Evolutionary conservation across 2,329 filamentous ascomycete genomes (phyloP), one percentile per base, ranked within the genome.

Genomic region (Metarhizium anisopliae): DNA sequence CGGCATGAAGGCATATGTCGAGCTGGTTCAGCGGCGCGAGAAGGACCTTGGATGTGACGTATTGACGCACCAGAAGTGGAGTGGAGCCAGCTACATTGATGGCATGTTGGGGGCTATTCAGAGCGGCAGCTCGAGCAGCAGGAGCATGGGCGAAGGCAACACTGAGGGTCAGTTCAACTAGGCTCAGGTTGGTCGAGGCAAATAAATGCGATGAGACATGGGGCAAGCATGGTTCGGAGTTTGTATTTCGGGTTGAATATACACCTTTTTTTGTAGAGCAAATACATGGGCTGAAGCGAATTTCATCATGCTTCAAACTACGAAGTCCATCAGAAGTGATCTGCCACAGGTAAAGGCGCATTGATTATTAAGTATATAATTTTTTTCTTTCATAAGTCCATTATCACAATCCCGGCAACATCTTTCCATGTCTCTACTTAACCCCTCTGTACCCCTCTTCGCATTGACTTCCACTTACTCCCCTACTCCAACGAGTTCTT

Each of bases 1-100:
- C 55, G 94, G 94, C 55, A 99, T 99, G 94, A 80, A 94, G 66
- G 93, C 94, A 1, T 99, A 99, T 67, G 94, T 97, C n/a, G 89
- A 96, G 57, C 75, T 96, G 0, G 86, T 99, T 43, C 94, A 99
- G 73, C 79, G 84, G 53, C 80, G 86, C 43, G 94, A 99, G 74
- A 96, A 96, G 79, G 92, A 95, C 61, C 74, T 93, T 1, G 89
- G 88, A 14, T 91, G 90, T 56, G 92, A 96, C 64, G 92, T 96
- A n/a, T 76, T 96, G 60, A 96, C 90, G 43, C 92, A 96, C 70
- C 92, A 96, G 77, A 95, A 94, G 69, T 91, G 87, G 87, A 83
- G 80, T 60, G 81, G 81, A 25, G 81, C 81, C 0, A 74, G 68
- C 58, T 84, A 96, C 68, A 87, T 96, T 62, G 92, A 96, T 69